Evolutionary conservation across 768 basidiomycete genomes (phyloP), one percentile per base, ranked within the genome.

Genomic region (Phanerodontia chrysosporium): DNA sequence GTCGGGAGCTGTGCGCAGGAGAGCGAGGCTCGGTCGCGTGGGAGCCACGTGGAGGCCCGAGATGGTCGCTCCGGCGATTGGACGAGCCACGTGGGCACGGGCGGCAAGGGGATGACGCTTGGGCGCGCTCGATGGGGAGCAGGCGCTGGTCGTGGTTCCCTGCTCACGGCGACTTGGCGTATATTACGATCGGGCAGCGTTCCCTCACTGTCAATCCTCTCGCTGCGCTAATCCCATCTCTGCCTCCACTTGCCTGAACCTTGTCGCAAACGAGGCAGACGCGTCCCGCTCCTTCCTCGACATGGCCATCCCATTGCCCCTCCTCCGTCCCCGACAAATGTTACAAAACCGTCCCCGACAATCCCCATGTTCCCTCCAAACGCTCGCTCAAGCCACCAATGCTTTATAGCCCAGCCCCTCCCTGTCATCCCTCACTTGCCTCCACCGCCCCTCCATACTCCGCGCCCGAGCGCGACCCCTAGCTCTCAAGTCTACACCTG

Each of bases 1-100:
- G 13, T 24, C 52, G 52, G 52, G 52, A 53, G 52, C 52, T 53
- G 52, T 53, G 52, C 52, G 35, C 35, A 30, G 39, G 39, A 53
- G n/a, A n/a, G 14, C 28, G 24, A 14, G 52, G 21, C 18, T 24
- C 32, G 46, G 35, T 28, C 52, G 52, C 52, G 52, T 53, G 52
- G 52, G 22, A 13, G 13, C 52, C 52, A 53, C 52, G 52, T 53
- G 52, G 49, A 36, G 18, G 21, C 14, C 10, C 18, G 52, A 35
- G 21, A 22, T 21, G 30, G 7, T 16, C 51, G 51, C 32, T 30
- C 32, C 51, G 51, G 51, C 14, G 32, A 22, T 35, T 51, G 9
- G 14, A 9, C 13, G 29, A 6, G 6, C 46, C 51, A 36, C 51
- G 51, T 51, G 51, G 51, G 32, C 51, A 30, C 30, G 30, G 51